Evolutionary conservation across 2,329 filamentous ascomycete species (phyloP).

Genomic region (Neofusicoccum kwambonambiense): DNA sequence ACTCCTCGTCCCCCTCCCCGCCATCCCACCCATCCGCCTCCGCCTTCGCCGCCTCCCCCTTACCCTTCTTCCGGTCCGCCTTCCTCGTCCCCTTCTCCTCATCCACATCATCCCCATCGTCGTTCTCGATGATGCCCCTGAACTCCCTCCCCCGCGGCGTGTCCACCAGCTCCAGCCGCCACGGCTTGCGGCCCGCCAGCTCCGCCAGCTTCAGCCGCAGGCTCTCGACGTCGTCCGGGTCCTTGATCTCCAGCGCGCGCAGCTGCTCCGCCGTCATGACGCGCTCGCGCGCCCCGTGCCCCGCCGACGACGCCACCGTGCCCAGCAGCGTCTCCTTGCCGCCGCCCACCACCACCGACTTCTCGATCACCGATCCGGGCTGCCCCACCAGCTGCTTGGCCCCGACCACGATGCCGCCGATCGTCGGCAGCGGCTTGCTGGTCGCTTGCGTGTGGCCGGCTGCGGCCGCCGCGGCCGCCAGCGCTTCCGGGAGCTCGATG

Average conservation of each 20-base stretch:
- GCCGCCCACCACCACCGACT: slow-evolving; percentile 47
- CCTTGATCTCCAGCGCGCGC: slow-evolving; percentile 61
- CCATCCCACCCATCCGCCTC: slow-evolving; percentile 22
- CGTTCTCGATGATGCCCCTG: slow-evolving; percentile 65
- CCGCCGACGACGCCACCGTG: slow-evolving; percentile 58
- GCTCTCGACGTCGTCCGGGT: slow-evolving; percentile 65
- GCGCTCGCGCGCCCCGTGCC: slow-evolving; percentile 50
- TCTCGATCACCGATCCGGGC: slow-evolving; percentile 58
- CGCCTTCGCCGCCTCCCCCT: slow-evolving; percentile 23
- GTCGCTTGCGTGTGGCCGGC: slow-evolving; percentile 22
- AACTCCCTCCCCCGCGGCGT: slow-evolving; percentile 65
- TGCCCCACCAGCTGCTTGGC: slow-evolving; percentile 55
- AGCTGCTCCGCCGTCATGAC: slow-evolving; percentile 66
- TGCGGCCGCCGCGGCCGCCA: slow-evolving; percentile 24
- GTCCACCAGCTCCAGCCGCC: slow-evolving; percentile 80
- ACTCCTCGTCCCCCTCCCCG: slow-evolving; percentile 49
- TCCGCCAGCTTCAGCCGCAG: slow-evolving; percentile 67
- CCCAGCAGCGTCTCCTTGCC: slow-evolving; percentile 56
- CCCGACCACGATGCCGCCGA: slow-evolving; percentile 61
- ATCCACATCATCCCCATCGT: slow-evolving; percentile 50
- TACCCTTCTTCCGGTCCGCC: no score
- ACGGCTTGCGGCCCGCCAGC: slow-evolving; percentile 68
- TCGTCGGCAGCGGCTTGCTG: slow-evolving; percentile 42
- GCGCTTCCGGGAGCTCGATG: slow-evolving; percentile 20
- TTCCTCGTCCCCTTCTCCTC: slow-evolving; percentile 24